Base-by-base conservation (phyloP, 2,329 filamentous ascomycete genomes). In the Rutstroemia sp. region DNA sequence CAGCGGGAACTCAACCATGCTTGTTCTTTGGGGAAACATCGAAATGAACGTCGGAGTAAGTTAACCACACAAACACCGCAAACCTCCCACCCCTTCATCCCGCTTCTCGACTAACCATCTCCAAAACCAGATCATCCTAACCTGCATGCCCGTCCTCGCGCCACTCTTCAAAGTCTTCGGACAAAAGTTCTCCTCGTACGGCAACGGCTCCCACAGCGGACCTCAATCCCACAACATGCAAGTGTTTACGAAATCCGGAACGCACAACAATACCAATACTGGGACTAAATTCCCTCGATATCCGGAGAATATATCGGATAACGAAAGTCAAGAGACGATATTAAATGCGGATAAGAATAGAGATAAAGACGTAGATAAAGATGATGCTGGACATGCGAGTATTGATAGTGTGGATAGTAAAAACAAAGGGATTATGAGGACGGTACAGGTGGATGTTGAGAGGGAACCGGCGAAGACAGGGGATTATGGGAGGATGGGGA, bases 141-240 rank as follows among this genome's bases (percentile, higher is more conserved):
- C 58, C 9, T 61, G 53, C 45, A 48, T 61, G 17, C 60, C 60
- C 3, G 49, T 58, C 19, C 53, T 61, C 10, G 51, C 60, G 1
- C 60, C 60, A 1, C 57, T 61, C 19, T 59, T 59, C 21, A 53
- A 48, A 39, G 30, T 48, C 16, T 53, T 53, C 16, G 19, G 51
- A 7, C 30, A 48, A 9, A 53, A 53, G 17, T 25, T 48, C 16
- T 21, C 9, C 5, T 53, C 42, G 2, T 38, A 34, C 30, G 30
- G 30, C 30, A 34, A 34, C 19, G 4, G 51, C 27, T 10, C 46
- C 38, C 12, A 14, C 17, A 3, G 30, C 21, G 6, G 27, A 21
- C n/a, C 21, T 17, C 10, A 39, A 53, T 47, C 42, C 27, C 42
- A 53, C 6, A 38, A 53, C 9, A 27, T 53, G 51, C 51, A 53